phyloP scores from a whole-genome alignment of 495 filamentous ascomycete genomes.

The Parathielavia appendiculata region DNA sequence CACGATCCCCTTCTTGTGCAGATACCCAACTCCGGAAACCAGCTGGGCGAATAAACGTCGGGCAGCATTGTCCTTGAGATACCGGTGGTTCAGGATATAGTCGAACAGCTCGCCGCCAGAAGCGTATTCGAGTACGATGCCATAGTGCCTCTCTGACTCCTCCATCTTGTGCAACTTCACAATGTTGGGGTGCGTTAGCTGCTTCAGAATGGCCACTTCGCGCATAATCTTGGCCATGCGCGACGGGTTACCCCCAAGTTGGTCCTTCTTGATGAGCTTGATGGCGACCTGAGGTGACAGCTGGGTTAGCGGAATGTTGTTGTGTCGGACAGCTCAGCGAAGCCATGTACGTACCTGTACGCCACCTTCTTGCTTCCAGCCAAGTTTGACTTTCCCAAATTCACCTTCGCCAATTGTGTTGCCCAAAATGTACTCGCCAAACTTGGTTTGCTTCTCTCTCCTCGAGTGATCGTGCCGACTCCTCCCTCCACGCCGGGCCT shows the following conservation, averaged over 20 bases:
- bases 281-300: conserved; percentile 73
- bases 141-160: conserved; percentile 91
- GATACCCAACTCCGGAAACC: conserved; percentile 92
- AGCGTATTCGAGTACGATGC: conserved; percentile 97
- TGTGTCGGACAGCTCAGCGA: not conserved
- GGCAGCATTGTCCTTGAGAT: conserved; percentile 87
- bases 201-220: conserved; percentile 85
- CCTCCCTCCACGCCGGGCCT: conserved; percentile 53
- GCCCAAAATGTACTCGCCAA: conserved; percentile 91
- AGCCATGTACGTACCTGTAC: conserved; percentile 53
- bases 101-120: conserved; percentile 98
- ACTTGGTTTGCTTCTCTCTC: conserved; percentile 73
- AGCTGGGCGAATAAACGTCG: conserved; percentile 92
- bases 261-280: conserved; percentile 92
- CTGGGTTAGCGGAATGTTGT: not conserved
- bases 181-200: conserved; percentile 88
- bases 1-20: conserved; percentile 99
- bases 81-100: conserved; percentile 93
- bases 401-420: conserved; percentile 98
- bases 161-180: conserved; percentile 98
- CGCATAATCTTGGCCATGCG: conserved; percentile 94
- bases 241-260: conserved; percentile 76
- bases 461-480: conserved; percentile 73
- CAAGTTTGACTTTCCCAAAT: conserved; percentile 97
- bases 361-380: conserved; percentile 95